Base-by-base conservation (phyloP, 306 rosid genomes). In the Quercus suber region DNA sequence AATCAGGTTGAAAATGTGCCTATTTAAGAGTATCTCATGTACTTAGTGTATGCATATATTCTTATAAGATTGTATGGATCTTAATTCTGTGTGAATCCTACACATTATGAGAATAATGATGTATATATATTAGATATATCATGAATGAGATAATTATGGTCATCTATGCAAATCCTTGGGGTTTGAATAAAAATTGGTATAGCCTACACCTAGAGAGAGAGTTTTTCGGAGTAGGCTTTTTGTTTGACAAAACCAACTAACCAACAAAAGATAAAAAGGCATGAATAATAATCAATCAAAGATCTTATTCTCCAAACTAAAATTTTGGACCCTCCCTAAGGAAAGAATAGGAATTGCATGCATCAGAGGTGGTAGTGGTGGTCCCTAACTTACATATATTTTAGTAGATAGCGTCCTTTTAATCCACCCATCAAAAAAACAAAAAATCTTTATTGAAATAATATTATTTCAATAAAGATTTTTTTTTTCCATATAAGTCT, bases 251-350 rank as follows among this genome's bases (percentile, higher is more conserved):
- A 80, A 77, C 60, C 60, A n/a, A 55, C 79, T 84, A 81, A 43
- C 77, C 87, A 82, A 85, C 76, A 49, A 83, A 75, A 80, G 58
- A 33, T 49, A 76, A 76, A 74, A 71, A 35, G 79, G 84, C 61
- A 81, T 69, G 67, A 76, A 73, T 63, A 72, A 75, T 41, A 53
- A 80, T 78, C 67, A 76, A 45, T 43, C 19, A 5, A 77, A 85
- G 51, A 85, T 88, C 64, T 79, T 69, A 83, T 85, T 83, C 84
- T 78, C 81, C 53, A 18, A 65, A 61, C 73, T 53, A 52, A 64
- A 71, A 59, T 20, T 31, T 77, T 77, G 82, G 85, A 84, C 75
- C 88, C 87, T 61, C 76, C 81, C 35, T 53, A 31, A 65, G 64
- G n/a, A 27, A 72, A 72, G 84, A 73, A 49, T 10, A 71, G 41